A percentile compares a stretch with the other conserved stretches of the same genome.
Evolutionary conservation across 306 rosid genomes (phyloP).

Genomic region (Prunus mongolica): DNA sequence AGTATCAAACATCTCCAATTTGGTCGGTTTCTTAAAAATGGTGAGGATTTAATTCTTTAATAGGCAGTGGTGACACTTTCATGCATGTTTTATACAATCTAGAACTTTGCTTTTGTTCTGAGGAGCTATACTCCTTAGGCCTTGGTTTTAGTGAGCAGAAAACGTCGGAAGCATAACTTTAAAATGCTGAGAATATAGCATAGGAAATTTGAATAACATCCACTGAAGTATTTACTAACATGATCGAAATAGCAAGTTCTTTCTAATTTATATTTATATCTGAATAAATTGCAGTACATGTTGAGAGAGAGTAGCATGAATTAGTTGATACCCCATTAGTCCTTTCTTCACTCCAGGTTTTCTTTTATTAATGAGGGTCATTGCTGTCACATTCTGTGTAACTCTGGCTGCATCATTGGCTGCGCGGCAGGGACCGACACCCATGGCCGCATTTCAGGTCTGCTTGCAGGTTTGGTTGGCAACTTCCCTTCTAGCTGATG

Average conservation of each 20-base stretch:
- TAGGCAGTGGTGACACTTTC: background rate
- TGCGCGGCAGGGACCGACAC: conserved; percentile 78
- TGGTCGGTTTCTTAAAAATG: conserved; percentile 13
- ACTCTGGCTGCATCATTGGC: conserved; percentile 88
- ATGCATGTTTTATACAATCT: no score
- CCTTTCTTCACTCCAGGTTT: conserved; percentile 51
- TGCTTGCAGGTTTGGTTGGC: conserved; percentile 96
- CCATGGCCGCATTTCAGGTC: conserved; percentile 98
- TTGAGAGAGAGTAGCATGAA: background rate
- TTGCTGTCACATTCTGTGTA: conserved; percentile 95
- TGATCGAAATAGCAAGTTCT: background rate
- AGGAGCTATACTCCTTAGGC: background rate
- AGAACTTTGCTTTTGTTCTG: no score
- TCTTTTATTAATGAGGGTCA: conserved; percentile 78
- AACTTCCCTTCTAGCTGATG: conserved; percentile 90
- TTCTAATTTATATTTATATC: background rate
- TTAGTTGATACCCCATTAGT: conserved; percentile 18
- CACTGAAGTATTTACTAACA: background rate
- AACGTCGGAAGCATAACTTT: background rate
- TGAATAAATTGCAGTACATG: background rate
- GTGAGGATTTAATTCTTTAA: background rate
- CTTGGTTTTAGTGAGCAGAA: background rate
- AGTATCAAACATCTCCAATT: conserved; percentile 11
- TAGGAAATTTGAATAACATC: background rate
- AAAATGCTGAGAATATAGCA: background rate